Evolutionary conservation across 228 moss, liverwort and hornwort genomes (phyloP), one percentile per base, ranked within the genome.

Genomic region (Sphagnum fallax): DNA sequence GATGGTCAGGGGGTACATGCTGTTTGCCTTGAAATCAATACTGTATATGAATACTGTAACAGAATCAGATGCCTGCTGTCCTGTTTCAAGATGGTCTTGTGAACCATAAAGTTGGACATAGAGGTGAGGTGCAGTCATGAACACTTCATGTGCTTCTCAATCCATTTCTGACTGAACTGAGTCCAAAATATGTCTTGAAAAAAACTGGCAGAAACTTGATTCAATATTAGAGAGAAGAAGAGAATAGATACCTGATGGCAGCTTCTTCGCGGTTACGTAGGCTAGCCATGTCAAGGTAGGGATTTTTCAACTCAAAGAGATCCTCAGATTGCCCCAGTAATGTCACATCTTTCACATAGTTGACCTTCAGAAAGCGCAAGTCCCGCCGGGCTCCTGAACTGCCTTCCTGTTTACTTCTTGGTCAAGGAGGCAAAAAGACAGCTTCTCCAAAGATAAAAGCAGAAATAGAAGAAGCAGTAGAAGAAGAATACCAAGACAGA

Each of bases 351-450:
- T 91, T 92, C 59, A 98, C 90, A 66, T 88, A 93, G 63, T 79
- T 89, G 66, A 90, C 87, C 82, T 98, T 98, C 76, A 98, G 71
- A 79, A 98, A 93, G 53, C 97, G 93, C 71, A 98, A 62, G 73
- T 98, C 93, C 74, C 93, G 83, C 65, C 93, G 91, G 69, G 88
- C 90, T 71, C 90, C 93, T 68, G 75, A 63, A 67, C 79, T 90
- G 67, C 87, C 92, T 83, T 98, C 97, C 90, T 98, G 97, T 98
- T 82, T 69, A 69, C 50, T 52, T 62, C 48, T 76, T 63, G 72
- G 88, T 88, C 82, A 88, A 88, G 88, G 84, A 64, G 11, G 5
- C 9, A 15, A 65, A 55, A 12, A 50, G 67, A 6, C 48, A 16
- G 16, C 53, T 12, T 66, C 32, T 32, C 32, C 32, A 32, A 32